Evolutionary conservation across 768 basidiomycete species (phyloP).

Genomic region (Termitomyces sp.): DNA sequence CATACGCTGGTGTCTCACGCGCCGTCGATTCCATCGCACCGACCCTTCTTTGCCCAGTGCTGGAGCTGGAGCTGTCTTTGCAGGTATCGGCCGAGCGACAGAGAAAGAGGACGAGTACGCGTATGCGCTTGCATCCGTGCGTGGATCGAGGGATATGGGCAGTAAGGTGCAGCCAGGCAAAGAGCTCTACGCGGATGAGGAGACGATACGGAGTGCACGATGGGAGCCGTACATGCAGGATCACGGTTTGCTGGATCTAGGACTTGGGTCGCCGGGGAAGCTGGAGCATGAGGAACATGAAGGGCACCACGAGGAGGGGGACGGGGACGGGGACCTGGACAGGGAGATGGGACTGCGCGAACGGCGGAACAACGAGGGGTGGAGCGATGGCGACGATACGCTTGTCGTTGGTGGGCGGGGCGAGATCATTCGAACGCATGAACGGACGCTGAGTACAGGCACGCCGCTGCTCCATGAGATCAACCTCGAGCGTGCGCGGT

Average conservation of each 20-base stretch:
- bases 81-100: not conserved
- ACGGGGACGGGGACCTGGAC: not conserved
- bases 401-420: constrained; percentile 9
- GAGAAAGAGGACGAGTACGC: constrained; percentile 30
- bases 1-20: constrained; percentile 45
- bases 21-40: constrained; percentile 28
- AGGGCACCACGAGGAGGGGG: constrained; percentile 5
- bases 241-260: constrained; percentile 26
- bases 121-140: constrained; percentile 32
- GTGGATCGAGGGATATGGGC: constrained; percentile 13
- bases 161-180: not conserved
- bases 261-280: constrained; percentile 25
- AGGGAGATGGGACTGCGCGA: constrained; percentile 13
- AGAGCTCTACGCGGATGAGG: constrained; percentile 6
- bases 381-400: constrained; percentile 19
- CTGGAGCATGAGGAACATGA: constrained; percentile 22
- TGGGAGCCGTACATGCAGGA: constrained; percentile 36
- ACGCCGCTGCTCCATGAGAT: constrained; percentile 21
- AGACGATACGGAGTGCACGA: constrained; percentile 29
- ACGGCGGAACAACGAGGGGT: not conserved
- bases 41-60: not conserved
- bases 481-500: too few species aligned
- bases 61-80: not conserved
- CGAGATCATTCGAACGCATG: constrained; percentile 14
- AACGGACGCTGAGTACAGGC: constrained; percentile 23